Percentiles rank a stretch among this genome's conserved stretches.
Conservation (phyloP, 2,329 filamentous ascomycete species). For the Atkinsonella texensis region DNA sequence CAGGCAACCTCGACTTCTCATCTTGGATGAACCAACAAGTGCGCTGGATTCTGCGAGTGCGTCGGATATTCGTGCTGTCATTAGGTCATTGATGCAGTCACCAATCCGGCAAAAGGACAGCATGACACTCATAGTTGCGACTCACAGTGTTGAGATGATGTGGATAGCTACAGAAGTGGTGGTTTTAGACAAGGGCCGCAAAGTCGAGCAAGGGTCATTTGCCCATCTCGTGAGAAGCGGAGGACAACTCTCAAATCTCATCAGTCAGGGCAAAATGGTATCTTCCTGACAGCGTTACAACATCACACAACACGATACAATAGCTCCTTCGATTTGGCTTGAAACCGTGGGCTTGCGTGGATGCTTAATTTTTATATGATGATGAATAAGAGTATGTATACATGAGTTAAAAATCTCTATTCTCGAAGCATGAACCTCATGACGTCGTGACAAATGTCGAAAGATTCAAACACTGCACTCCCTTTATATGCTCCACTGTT, state of each 20-base stretch:
- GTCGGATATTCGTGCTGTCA: constrained; percentile 48
- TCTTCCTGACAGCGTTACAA: not conserved
- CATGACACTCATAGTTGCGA: constrained; percentile 68
- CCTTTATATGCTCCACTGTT: not conserved
- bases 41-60: constrained; percentile 63
- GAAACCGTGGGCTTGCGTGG: not conserved
- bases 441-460: not conserved
- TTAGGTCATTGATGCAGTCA: constrained; percentile 38
- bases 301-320: too few species aligned
- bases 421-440: not conserved
- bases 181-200: constrained; percentile 54
- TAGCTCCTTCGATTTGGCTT: not conserved
- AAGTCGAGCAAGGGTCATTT: constrained; percentile 58
- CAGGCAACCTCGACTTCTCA: constrained; percentile 56
- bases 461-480: not conserved
- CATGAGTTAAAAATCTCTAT: not conserved
- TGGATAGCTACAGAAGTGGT: constrained; percentile 60
- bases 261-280: constrained; percentile 20
- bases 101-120: constrained; percentile 13
- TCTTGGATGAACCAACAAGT: constrained; percentile 81
- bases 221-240: constrained; percentile 38
- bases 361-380: not conserved
- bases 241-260: constrained; percentile 36
- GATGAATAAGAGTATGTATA: not conserved
- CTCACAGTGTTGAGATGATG: constrained; percentile 82